Conservation (phyloP, 192 early-diverging fungal species). For the Mortierella alpina region DNA sequence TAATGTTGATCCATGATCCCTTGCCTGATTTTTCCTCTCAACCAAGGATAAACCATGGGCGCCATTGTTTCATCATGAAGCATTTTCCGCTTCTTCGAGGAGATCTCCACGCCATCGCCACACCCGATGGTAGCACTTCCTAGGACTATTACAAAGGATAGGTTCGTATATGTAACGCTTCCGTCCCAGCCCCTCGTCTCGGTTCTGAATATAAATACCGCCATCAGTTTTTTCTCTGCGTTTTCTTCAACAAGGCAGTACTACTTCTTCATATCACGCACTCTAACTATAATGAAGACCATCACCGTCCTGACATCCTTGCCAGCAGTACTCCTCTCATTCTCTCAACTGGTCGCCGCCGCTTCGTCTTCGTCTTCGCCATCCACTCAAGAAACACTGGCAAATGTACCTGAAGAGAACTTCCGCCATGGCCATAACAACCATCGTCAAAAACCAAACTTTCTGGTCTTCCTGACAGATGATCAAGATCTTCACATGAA, state of each 20-base stretch:
- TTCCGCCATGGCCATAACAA: conserved; percentile 3
- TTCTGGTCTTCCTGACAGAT: conserved; percentile 73
- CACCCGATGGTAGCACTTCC: neutral
- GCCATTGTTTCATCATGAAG: neutral
- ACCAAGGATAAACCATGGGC: no score
- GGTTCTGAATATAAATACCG: neutral
- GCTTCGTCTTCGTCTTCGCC: neutral
- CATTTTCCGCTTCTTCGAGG: neutral
- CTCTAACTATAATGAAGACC: conserved; percentile 13
- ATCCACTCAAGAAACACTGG: conserved; percentile 17
- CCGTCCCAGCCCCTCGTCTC: neutral
- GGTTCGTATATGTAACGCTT: neutral
- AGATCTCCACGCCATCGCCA: neutral
- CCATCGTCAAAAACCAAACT: conserved; percentile 65
- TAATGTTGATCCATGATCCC: no score
- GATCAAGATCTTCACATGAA: conserved; percentile 70
- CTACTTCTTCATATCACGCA: no score
- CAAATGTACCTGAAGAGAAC: neutral
- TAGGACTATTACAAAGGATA: neutral
- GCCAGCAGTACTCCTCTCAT: conserved; percentile 26
- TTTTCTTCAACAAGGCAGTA: no score
- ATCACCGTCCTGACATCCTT: conserved; percentile 15
- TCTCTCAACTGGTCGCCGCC: conserved; percentile 23
- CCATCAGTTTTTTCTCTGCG: neutral
- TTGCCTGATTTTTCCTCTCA: no score